Evolutionary conservation across 371 early-diverging fungal genomes (phyloP), one percentile per base, ranked within the genome.

Genomic region (Pancytospora philotis): DNA sequence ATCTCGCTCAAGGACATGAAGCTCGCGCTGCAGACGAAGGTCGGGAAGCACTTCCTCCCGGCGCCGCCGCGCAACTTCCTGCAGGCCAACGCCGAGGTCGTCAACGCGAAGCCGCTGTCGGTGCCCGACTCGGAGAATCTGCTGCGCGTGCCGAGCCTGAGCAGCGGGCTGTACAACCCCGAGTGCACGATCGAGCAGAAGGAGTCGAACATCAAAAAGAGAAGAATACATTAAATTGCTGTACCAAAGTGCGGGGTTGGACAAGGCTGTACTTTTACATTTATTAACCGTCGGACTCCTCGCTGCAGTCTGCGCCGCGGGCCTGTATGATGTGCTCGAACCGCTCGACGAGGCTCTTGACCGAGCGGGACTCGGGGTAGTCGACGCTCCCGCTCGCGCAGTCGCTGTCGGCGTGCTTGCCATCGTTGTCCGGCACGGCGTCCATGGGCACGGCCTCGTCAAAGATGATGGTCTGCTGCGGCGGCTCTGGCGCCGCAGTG

Each of bases 1-100:
- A 81, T 95, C n/a, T 87, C 87, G 53, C 71, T 86, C 45, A 89
- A 87, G 41, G 95, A 95, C 79, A 86, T 96, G 25, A 87, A 88
- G 59, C 82, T 95, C 30, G 91, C 96, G 87, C 91, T 77, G 88
- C 82, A 82, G 66, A 76, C 80, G 34, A 82, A 80, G 71, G 66
- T 78, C 35, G 79, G 79, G 36, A 76, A 73, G 63, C 58, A 79
- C 57, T 82, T 82, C 69, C 74, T 80, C 1, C 80, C 82, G 2
- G 81, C 82, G 8, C 82, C 82, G 16, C 79, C 82, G 37, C 69
- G 77, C 45, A 72, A 69, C 27, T 77, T 76, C 63, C 69, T 82
- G 49, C 68, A 74, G n/a, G 80, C 81, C 25, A 77, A 71, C 49
- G 77, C 80, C 48, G 61, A 71, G 8, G 48, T 62, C 34, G 68